These are phyloP conservation scores for Sporothrix schenckii DNA, from an alignment of 2,329 filamentous ascomycete genomes.

Conservation along the genomic window DNA sequence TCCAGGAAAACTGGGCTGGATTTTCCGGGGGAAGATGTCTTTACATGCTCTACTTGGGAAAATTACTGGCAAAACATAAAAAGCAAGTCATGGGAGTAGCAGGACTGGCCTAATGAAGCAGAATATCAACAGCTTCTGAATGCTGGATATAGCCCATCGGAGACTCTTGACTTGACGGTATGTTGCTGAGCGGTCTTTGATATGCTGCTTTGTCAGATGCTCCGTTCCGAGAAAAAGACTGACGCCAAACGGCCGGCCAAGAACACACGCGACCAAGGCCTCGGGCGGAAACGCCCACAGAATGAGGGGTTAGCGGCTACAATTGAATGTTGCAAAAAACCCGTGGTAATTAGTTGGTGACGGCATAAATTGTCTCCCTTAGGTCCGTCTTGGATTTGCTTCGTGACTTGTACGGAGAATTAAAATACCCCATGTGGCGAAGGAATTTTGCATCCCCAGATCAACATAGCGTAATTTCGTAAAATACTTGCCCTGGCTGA, in stretches of 20 bases:
- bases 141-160: not conserved
- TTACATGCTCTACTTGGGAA: not conserved
- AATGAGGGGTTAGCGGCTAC: conserved; percentile 14
- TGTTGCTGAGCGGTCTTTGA: not conserved
- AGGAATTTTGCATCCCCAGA: not conserved
- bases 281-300: not conserved
- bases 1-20: not conserved
- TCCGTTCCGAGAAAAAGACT: not conserved
- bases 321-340: not conserved
- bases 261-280: conserved; percentile 2
- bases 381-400: not conserved
- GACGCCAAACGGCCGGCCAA: not conserved
- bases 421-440: too few species aligned
- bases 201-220: not conserved
- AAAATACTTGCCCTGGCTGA: not conserved
- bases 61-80: not conserved
- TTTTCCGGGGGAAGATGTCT: conserved; percentile 14
- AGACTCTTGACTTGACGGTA: not conserved
- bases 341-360: not conserved
- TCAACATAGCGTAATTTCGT: not conserved
- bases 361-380: not conserved
- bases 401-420: not conserved
- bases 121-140: too few species aligned
- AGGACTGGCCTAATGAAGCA: not conserved
- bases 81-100: conserved; percentile 3